Base-by-base conservation (phyloP, 768 basidiomycete genomes). In the Lactifluus volemus region DNA sequence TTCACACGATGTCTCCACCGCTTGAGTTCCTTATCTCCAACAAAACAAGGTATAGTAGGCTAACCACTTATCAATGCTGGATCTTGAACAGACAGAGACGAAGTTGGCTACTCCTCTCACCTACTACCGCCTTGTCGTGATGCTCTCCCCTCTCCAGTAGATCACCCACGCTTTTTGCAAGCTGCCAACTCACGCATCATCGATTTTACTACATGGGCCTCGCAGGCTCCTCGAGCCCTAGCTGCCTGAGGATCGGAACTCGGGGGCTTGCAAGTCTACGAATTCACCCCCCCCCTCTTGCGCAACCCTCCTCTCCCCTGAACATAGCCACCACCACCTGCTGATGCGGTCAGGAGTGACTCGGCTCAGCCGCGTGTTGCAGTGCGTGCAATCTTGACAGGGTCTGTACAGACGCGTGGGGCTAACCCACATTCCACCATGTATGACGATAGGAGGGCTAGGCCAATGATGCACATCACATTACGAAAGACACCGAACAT, bases 271-370 rank as follows among this genome's bases (percentile, higher is more conserved):
- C 42, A 34, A 34, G 53, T 44, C 42, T 14, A 19, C 19, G 17
- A 34, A 4, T n/a, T 38, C n/a, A 5, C 6, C 45, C 36, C 58
- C 44, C n/a, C n/a, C n/a, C n/a, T 59, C 14, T 25, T 9, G 30
- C 9, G 17, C 44, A n/a, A n/a, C n/a, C n/a, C n/a, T n/a, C 29
- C 45, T 45, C 42, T 4, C 45, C 44, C 50, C 25, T 60, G 41
- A 25, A 50, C 60, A 61, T 49, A 49, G 60, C 60, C 60, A 34
- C 32, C 32, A 9, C 25, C 32, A 61, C 60, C 19, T n/a, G 29
- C 11, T 17, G n/a, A 34, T 47, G 52, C 58, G 52, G 52, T 59
- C 51, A 59, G 58, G 59, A 45, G 52, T 11, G 2, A n/a, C 11
- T 30, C 29, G 5, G 52, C 11, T 30, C 29, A 3, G 52, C 36